A percentile compares a stretch with the other conserved stretches of the same genome.
phyloP scores from a whole-genome alignment of 2,329 filamentous ascomycete species.

The Penicillium expansum region DNA sequence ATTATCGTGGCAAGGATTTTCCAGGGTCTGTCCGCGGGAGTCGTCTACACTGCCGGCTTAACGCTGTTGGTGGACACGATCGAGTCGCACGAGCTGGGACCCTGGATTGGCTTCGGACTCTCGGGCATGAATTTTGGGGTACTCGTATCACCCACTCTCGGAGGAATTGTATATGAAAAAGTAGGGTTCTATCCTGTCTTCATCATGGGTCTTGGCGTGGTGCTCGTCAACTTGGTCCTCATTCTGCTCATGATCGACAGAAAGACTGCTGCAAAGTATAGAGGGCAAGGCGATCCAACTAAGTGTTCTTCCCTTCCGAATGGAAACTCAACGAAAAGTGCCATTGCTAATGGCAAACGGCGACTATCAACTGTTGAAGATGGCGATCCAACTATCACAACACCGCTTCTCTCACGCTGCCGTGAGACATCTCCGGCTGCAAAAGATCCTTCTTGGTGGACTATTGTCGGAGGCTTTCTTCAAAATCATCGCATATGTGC shows the following conservation, averaged over 20 bases:
- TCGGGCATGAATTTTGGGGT: slow-evolving; percentile 9
- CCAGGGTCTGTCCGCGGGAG: slow-evolving; percentile 4
- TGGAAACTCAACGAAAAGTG: neutral
- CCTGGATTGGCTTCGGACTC: slow-evolving; percentile 10
- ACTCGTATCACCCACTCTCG: slow-evolving; percentile 6
- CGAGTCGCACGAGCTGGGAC: slow-evolving; percentile 8
- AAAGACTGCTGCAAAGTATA: neutral
- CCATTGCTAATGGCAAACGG: neutral
- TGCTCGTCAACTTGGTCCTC: slow-evolving; percentile 1
- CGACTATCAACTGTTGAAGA: neutral
- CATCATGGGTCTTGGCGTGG: neutral
- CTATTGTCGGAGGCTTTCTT: slow-evolving; percentile 4
- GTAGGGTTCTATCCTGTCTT: slow-evolving; percentile 8
- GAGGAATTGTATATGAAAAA: slow-evolving; percentile 9
- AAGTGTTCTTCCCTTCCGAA: neutral
- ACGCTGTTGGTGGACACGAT: slow-evolving; percentile 11
- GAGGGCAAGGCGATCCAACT: neutral
- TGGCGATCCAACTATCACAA: neutral
- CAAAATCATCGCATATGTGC: neutral
- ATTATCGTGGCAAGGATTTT: slow-evolving; percentile 7
- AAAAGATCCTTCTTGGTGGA: neutral
- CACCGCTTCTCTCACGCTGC: neutral
- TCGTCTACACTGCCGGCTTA: slow-evolving; percentile 6
- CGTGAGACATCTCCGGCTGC: too few relatives aligned
- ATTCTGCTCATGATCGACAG: slow-evolving; percentile 7